phyloP scores from a whole-genome alignment of 148 eudicot genomes.

The Heliosperma pusillum region DNA sequence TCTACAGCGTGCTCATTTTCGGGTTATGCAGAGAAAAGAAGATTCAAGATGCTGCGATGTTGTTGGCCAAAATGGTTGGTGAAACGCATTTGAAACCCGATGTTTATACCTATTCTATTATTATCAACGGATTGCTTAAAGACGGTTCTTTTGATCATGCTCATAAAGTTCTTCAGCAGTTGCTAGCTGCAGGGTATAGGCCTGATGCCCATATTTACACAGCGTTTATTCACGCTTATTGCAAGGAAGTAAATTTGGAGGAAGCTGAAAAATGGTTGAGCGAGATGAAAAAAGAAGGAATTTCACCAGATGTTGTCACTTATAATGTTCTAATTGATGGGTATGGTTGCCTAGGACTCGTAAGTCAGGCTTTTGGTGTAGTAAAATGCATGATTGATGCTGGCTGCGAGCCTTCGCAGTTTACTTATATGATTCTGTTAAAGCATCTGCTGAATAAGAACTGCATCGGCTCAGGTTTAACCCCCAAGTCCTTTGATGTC shows the following conservation, averaged over 20 bases:
- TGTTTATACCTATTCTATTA: constrained; percentile 45
- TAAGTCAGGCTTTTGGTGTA: constrained; percentile 45
- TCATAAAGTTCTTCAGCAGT: constrained; percentile 42
- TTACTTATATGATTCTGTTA: constrained; percentile 64
- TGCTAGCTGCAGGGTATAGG: constrained; percentile 55
- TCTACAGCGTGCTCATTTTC: constrained; percentile 52
- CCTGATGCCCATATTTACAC: constrained; percentile 79
- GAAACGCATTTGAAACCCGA: constrained; percentile 52
- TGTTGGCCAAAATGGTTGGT: constrained; percentile 44
- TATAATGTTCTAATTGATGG: constrained; percentile 70
- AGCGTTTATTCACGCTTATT: constrained; percentile 64
- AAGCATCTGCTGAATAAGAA: constrained; percentile 51
- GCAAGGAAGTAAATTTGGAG: constrained; percentile 54
- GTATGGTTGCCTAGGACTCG: constrained; percentile 48
- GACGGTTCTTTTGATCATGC: constrained; percentile 63
- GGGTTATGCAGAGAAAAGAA: constrained; percentile 60
- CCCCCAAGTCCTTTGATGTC: constrained; percentile 33
- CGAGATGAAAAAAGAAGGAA: constrained; percentile 51
- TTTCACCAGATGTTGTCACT: no score
- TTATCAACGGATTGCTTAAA: constrained; percentile 63
- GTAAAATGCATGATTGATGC: constrained; percentile 67
- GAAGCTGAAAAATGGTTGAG: constrained; percentile 62
- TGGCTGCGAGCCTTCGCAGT: constrained; percentile 64
- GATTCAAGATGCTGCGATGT: constrained; percentile 39
- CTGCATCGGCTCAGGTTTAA: constrained; percentile 23